phyloP scores from a whole-genome alignment of 495 filamentous ascomycete species.

The Aspergillus mulundensis region DNA sequence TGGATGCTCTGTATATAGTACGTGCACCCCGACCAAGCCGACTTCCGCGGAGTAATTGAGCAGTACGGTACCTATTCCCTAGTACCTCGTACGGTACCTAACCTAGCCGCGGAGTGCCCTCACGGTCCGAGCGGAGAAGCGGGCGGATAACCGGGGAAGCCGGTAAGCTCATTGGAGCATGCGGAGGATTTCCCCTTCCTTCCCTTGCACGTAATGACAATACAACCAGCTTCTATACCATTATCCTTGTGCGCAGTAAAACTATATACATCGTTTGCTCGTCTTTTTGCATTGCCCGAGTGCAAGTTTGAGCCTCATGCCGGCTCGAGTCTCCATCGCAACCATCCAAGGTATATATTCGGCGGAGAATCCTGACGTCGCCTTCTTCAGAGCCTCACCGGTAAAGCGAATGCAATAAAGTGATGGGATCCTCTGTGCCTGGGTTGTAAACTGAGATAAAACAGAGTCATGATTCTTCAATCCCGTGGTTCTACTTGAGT shows the following conservation, averaged over 20 bases:
- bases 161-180: background rate
- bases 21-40: constrained; percentile 3
- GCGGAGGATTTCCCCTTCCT: background rate
- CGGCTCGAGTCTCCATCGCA: no score
- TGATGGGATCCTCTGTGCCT: no score
- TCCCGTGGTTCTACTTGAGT: background rate
- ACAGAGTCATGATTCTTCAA: background rate
- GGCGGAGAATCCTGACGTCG: no score
- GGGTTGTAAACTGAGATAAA: no score
- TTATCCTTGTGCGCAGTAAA: background rate
- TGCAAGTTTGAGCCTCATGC: no score
- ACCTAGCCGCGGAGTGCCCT: constrained; percentile 9
- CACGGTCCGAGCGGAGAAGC: constrained; percentile 12
- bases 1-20: background rate
- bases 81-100: no score
- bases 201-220: background rate
- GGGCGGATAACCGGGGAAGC: constrained; percentile 11
- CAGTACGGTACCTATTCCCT: no score
- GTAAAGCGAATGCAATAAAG: no score
- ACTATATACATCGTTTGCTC: background rate
- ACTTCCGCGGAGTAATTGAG: constrained; percentile 14
- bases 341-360: no score
- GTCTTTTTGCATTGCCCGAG: background rate
- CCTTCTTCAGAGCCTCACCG: no score
- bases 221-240: no score